phyloP scores from a whole-genome alignment of 164 flowering plant genomes.

The Stephania japonica region DNA sequence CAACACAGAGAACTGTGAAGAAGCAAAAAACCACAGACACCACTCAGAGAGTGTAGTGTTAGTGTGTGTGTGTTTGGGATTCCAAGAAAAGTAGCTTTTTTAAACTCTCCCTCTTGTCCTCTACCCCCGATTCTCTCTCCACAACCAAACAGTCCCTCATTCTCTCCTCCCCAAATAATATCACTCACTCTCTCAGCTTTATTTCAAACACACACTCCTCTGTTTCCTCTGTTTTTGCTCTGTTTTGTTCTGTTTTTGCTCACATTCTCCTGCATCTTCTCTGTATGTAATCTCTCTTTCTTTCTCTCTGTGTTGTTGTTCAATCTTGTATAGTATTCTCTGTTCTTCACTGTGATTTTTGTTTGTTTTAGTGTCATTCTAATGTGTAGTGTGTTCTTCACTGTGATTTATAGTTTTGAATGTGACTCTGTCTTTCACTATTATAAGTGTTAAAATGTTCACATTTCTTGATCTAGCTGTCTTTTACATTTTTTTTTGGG shows the following conservation, averaged over 20 bases:
- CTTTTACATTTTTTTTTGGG: no score
- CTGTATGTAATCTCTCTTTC: background rate
- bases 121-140: background rate
- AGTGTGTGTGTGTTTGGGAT: background rate
- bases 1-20: background rate
- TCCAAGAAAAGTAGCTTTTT: constrained; percentile 7
- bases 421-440: no score
- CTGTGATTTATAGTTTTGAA: no score
- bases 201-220: background rate
- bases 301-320: background rate
- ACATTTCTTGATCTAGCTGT: no score
- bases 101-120: constrained; percentile 5
- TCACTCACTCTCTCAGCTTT: background rate
- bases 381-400: no score
- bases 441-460: no score
- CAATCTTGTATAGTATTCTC: no score
- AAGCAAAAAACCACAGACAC: background rate
- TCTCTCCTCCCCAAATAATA: background rate
- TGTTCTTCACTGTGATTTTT: no score
- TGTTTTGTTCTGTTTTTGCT: background rate
- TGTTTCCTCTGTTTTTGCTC: background rate
- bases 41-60: background rate
- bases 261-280: background rate
- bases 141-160: no score
- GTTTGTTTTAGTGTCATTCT: no score